Evolutionary conservation across 2,329 filamentous ascomycete species (phyloP).

Genomic region (Fusarium avenaceum): DNA sequence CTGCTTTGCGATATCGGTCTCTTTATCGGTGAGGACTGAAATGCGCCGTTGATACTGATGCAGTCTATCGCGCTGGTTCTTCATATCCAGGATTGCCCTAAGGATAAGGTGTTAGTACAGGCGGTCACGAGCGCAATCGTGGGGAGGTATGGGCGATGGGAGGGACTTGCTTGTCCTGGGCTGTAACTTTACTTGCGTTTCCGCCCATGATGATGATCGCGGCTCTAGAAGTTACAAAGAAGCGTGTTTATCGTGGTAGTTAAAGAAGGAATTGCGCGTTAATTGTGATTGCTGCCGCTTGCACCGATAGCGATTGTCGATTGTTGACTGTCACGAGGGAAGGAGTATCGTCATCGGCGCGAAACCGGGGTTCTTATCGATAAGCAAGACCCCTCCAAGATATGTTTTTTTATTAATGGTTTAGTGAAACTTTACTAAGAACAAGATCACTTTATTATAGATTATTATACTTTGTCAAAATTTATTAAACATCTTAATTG

Average conservation of each 20-base stretch:
- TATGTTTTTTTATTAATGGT: no score
- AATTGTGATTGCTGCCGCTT: constrained; percentile 17
- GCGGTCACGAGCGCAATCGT: constrained; percentile 37
- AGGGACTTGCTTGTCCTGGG: constrained; percentile 83
- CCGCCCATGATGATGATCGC: constrained; percentile 63
- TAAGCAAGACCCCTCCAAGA: constrained; percentile 32
- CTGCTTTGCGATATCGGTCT: constrained; percentile 87
- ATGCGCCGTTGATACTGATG: constrained; percentile 96
- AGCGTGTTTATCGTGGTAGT: constrained; percentile 3
- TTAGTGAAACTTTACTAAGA: no score
- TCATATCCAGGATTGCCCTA: constrained; percentile 97
- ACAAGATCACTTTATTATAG: no score
- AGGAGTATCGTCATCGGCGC: constrained; percentile 47
- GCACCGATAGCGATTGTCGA: constrained; percentile 38
- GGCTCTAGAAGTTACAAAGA: constrained; percentile 13
- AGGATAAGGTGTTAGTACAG: constrained; percentile 16
- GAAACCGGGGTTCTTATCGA: constrained; percentile 46
- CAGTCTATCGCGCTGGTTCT: constrained; percentile 96
- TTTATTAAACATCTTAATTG: not conserved
- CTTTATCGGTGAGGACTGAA: constrained; percentile 84
- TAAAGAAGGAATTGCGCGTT: constrained; percentile 2
- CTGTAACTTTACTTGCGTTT: constrained; percentile 69
- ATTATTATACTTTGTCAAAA: constrained; percentile 8
- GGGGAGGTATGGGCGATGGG: constrained; percentile 23
- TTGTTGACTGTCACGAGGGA: constrained; percentile 49